Conservation (phyloP, 306 rosid species). For the Cicer judaicum region DNA sequence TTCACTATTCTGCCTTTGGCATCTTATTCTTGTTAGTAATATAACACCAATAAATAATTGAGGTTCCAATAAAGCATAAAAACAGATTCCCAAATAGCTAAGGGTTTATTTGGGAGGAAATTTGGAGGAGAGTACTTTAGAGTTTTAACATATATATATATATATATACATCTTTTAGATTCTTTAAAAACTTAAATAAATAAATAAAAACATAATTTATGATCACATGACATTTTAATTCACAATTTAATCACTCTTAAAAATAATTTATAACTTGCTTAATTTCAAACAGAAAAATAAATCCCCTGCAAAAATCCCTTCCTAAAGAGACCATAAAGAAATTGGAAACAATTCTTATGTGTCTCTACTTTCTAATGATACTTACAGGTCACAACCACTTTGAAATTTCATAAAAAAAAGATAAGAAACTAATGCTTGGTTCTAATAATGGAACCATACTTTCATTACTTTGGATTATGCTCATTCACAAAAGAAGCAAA, state of each 20-base stretch:
- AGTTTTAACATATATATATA: too few species aligned
- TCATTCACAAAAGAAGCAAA: conserved; percentile 35
- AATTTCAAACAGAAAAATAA: too few species aligned
- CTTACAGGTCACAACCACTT: conserved; percentile 38
- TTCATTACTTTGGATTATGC: conserved; percentile 25
- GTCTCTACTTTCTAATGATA: conserved; percentile 45
- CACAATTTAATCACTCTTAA: too few species aligned
- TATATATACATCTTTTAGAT: too few species aligned
- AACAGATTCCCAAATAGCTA: conserved; percentile 52
- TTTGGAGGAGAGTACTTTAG: too few species aligned
- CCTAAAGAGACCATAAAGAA: not conserved
- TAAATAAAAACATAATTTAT: too few species aligned
- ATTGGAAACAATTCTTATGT: conserved; percentile 31
- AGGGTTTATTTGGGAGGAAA: not conserved
- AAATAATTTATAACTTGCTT: too few species aligned
- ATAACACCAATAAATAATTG: conserved; percentile 25
- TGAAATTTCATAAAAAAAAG: conserved; percentile 11
- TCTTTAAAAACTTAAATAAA: too few species aligned
- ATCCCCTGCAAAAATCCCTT: too few species aligned
- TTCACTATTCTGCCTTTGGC: conserved; percentile 43
- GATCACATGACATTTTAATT: too few species aligned
- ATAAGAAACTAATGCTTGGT: conserved; percentile 34
- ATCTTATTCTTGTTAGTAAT: conserved; percentile 47
- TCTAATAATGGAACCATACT: not conserved
- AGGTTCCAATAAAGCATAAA: not conserved